Base-by-base conservation (phyloP, 306 rosid genomes). In the Castanea mollissima region DNA sequence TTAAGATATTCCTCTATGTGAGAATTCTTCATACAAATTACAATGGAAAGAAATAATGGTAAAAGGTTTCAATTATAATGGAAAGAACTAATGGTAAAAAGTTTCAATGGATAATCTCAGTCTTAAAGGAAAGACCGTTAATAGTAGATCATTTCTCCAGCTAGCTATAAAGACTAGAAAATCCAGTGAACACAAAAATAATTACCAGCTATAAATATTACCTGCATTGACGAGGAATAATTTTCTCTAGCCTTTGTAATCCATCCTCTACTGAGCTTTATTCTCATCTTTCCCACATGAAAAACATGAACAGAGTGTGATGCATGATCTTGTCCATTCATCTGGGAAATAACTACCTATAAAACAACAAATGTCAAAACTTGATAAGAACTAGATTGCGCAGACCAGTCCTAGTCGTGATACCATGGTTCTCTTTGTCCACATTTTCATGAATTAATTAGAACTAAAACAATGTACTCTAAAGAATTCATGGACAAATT, bases 241-340 rank as follows among this genome's bases (percentile, higher is more conserved):
- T 81, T 95, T 84, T 95, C 99, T 81, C 99, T 90, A 64, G 99
- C 89, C 85, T 95, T 95, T 29, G 99, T 92, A 76, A 95, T 95
- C 99, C 99, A 95, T 67, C 99, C 99, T 86, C 99, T 86, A 60
- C 89, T 86, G 32, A 95, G 92, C 86, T 95, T 95, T 87, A 92
- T 91, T 88, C 97, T 93, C 95, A 87, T 87, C 89, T 93, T 95
- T 58, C 99, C 99, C 80, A 90, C 97, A 84, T 88, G 93, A 83
- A 95, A 86, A 64, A 83, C 87, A 83, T 95, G 99, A 86, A 80
- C 90, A n/a, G 99, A 94, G 81, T 86, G 87, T 14, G 99, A 95
- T 19, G 97, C 75, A 84, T 92, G 82, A 71, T 88, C 92, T 86
- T 93, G 92, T 82, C 98, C 99, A 77, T 92, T 95, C 96, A 90